These are phyloP conservation scores for Elaeis oleifera DNA, from an alignment of 202 grass and related monocot species.

Conservation along the genomic window DNA sequence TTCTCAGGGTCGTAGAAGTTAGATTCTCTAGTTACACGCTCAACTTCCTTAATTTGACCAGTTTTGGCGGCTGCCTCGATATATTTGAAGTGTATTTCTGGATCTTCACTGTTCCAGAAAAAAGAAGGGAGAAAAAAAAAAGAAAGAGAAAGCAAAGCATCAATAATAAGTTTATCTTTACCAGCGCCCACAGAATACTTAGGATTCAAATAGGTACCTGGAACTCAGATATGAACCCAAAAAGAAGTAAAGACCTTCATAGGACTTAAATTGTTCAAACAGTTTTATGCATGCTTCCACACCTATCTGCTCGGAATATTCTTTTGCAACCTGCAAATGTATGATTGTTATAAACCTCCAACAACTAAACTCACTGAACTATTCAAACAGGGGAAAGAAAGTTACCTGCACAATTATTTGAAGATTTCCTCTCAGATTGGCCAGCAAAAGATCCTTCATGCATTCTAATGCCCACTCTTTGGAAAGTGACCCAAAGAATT, in stretches of 20 bases:
- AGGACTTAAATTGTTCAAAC: conserved; percentile 97
- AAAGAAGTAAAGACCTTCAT: conserved; percentile 97
- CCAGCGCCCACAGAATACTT: too few relatives aligned
- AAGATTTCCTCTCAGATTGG: conserved; percentile 92
- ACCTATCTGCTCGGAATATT: conserved; percentile 87
- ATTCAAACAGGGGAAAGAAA: conserved; percentile 1
- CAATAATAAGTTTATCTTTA: background rate
- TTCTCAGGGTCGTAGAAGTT: conserved; percentile 98
- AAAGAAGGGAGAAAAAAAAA: background rate
- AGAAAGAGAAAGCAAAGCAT: conserved; percentile 19
- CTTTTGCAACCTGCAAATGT: conserved; percentile 66
- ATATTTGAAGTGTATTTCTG: conserved; percentile 96
- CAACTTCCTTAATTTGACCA: conserved; percentile 97
- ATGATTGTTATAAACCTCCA: conserved; percentile 9
- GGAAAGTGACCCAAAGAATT: conserved; percentile 94
- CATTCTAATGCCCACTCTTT: conserved; percentile 91
- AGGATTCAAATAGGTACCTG: conserved; percentile 37
- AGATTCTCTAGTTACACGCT: conserved; percentile 93
- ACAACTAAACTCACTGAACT: conserved; percentile 15
- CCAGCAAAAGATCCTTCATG: conserved; percentile 93
- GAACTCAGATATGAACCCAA: conserved; percentile 91
- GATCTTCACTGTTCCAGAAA: conserved; percentile 65
- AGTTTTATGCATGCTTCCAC: conserved; percentile 83
- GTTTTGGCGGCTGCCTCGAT: conserved; percentile 96
- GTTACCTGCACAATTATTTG: conserved; percentile 94